A percentile compares a stretch with the other conserved stretches of the same genome.
These are phyloP conservation scores for Dipteronia sinensis DNA, from an alignment of 345 rosid genomes.

Conservation along the genomic window DNA sequence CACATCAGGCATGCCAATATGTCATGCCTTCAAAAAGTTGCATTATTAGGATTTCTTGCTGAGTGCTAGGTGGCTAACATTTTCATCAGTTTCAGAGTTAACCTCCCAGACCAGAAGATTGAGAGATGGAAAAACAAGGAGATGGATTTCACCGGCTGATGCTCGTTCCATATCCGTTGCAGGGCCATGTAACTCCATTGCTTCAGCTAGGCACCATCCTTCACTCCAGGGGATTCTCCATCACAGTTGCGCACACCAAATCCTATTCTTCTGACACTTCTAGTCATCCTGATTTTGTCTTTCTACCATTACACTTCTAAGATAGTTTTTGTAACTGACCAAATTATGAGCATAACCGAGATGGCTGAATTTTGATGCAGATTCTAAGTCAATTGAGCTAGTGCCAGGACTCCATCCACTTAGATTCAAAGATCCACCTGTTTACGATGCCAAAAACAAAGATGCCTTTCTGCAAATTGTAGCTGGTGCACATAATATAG, in stretches of 20 bases:
- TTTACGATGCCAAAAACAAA: slow-evolving; percentile 12
- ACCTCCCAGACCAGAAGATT: neutral
- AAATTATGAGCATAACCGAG: neutral
- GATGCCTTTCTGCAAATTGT: slow-evolving; percentile 21
- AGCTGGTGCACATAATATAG: slow-evolving; percentile 11
- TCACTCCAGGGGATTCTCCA: slow-evolving; percentile 54
- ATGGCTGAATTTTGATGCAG: slow-evolving; percentile 6
- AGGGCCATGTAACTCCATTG: slow-evolving; percentile 77
- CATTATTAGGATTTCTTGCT: too few species aligned
- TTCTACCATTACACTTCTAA: slow-evolving; percentile 14
- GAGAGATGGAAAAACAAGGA: slow-evolving; percentile 11
- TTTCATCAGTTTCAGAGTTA: neutral
- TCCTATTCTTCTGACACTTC: slow-evolving; percentile 45
- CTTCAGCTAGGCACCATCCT: slow-evolving; percentile 66
- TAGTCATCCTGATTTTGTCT: slow-evolving; percentile 39
- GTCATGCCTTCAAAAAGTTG: too few species aligned
- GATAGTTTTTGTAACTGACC: neutral
- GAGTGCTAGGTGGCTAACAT: neutral
- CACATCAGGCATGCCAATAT: too few species aligned
- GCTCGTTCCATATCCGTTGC: slow-evolving; percentile 61
- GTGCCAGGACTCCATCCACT: slow-evolving; percentile 24
- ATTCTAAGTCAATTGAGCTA: neutral
- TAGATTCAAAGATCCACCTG: slow-evolving; percentile 34
- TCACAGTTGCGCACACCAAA: slow-evolving; percentile 49
- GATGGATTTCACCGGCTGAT: slow-evolving; percentile 23